Evolutionary conservation across 306 rosid genomes (phyloP), one percentile per base, ranked within the genome.

Genomic region (Vigna hirtella): DNA sequence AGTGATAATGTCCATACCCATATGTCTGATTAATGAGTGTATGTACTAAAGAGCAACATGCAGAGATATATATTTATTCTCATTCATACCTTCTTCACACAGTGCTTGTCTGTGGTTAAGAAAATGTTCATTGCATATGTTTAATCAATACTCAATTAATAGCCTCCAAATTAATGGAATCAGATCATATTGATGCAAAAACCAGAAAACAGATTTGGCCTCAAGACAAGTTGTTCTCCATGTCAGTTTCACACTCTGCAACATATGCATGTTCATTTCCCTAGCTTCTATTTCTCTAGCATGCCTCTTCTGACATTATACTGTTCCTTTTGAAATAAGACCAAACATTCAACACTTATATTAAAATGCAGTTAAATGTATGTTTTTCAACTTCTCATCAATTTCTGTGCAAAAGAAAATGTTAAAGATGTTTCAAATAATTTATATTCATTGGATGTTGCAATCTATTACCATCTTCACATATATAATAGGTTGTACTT

Each of bases 101-200:
- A 65, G 7, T 62, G 1, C 1, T 34, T 62, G 68, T 62, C 47
- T 62, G 68, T 65, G 70, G 51, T 65, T 65, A 64, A 64, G 49
- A 6, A n/a, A 34, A 64, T 64, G 26, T 64, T 8, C 49, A n/a
- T 40, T 65, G 70, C 50, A 65, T 16, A 65, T 65, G 32, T 65
- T 65, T 38, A 38, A 38, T 42, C 13, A 15, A 38, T 1, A 45
- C 14, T 53, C 28, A 53, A 4, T 63, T 20, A 36, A n/a, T 63
- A 36, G 26, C 4, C 22, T 0, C 26, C 18, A 66, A 66, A 50
- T 17, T 8, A 43, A 66, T 22, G 40, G 73, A 68, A 47, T 24
- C 57, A 5, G 42, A 68, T 68, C 57, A 47, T 48, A 32, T 32
- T 62, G 45, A 61, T 58, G 40, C 16, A 22, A 26, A 24, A 56